Percentiles rank a stretch among this genome's conserved stretches.
These are phyloP conservation scores for Colletotrichum sp. DNA, from an alignment of 2,329 filamentous ascomycete genomes.

Conservation along the genomic window DNA sequence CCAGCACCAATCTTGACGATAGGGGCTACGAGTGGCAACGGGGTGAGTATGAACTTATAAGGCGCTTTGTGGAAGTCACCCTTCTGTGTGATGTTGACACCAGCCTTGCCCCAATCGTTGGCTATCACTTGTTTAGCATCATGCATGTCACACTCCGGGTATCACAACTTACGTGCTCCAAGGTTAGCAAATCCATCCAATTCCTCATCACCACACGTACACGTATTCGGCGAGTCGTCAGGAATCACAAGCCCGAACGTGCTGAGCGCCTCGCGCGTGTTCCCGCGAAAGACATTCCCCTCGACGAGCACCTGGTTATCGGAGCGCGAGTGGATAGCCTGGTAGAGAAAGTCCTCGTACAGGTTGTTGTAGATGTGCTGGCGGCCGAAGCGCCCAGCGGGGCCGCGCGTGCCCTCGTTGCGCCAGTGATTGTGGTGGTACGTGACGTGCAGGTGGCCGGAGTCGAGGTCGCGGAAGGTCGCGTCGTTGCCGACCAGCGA, in stretches of 20 bases:
- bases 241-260: slow-evolving; percentile 63
- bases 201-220: slow-evolving; percentile 56
- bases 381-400: slow-evolving; percentile 53
- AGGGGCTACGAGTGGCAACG: slow-evolving; percentile 43
- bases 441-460: slow-evolving; percentile 49
- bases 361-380: slow-evolving; percentile 56
- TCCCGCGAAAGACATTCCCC: slow-evolving; percentile 51
- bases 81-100: slow-evolving; percentile 56
- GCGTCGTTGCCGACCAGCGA: slow-evolving; percentile 48
- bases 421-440: slow-evolving; percentile 57
- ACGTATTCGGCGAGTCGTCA: slow-evolving; percentile 58
- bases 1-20: slow-evolving; percentile 49
- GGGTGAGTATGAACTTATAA: slow-evolving; percentile 54
- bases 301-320: slow-evolving; percentile 56
- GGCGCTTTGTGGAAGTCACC: slow-evolving; percentile 53
- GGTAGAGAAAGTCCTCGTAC: slow-evolving; percentile 51
- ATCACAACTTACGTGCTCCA: slow-evolving; percentile 48
- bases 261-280: slow-evolving; percentile 53
- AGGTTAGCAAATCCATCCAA: slow-evolving; percentile 60
- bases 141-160: too few relatives aligned
- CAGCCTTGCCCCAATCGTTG: slow-evolving; percentile 52
- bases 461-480: slow-evolving; percentile 42
- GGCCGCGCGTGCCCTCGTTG: slow-evolving; percentile 50
- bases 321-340: slow-evolving; percentile 52
- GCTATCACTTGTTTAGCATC: slow-evolving; percentile 12